Percentiles rank a stretch among this genome's conserved stretches.
Conservation (phyloP, 805 yeast genomes). For the Cyberlindnera maritima region DNA sequence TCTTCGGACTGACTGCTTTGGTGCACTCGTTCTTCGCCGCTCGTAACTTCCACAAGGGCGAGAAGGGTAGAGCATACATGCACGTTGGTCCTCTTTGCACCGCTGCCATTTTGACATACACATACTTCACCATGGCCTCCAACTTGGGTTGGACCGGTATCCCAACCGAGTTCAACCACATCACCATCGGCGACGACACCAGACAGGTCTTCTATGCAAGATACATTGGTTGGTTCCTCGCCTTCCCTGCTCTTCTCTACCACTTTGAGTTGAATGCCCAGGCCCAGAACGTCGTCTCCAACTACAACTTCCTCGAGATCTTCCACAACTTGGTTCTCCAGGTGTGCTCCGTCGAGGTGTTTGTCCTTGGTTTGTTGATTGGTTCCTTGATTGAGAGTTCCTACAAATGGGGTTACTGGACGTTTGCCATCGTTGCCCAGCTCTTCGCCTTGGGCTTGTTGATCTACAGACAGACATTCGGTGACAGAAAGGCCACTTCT, state of each 20-base stretch:
- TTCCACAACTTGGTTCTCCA: slow-evolving; percentile 36
- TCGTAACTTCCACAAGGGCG: slow-evolving; percentile 26
- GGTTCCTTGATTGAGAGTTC: slow-evolving; percentile 53
- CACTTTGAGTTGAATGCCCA: slow-evolving; percentile 29
- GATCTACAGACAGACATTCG: slow-evolving; percentile 28
- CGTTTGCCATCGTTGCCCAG: slow-evolving; percentile 47
- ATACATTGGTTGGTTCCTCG: slow-evolving; percentile 56
- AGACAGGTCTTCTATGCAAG: slow-evolving; percentile 58
- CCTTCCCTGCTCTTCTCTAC: slow-evolving; percentile 44
- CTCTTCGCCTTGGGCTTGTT: slow-evolving; percentile 35
- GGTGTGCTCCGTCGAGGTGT: slow-evolving; percentile 43
- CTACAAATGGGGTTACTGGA: slow-evolving; percentile 70
- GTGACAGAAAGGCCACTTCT: slow-evolving; percentile 12
- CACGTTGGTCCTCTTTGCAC: slow-evolving; percentile 43
- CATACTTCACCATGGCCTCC: slow-evolving; percentile 57
- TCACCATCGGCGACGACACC: slow-evolving; percentile 30
- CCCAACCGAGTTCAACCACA: slow-evolving; percentile 48
- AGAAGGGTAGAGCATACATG: slow-evolving; percentile 28
- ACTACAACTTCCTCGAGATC: slow-evolving; percentile 18
- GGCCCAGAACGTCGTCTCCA: slow-evolving; percentile 18
- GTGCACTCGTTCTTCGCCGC: slow-evolving; percentile 22
- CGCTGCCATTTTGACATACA: slow-evolving; percentile 40
- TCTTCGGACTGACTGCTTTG: slow-evolving; percentile 41
- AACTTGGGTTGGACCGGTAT: slow-evolving; percentile 53
- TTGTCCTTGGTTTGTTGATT: slow-evolving; percentile 52